phyloP scores from a whole-genome alignment of 1,284 basidiomycete genomes.

The Naganishia liquefaciens region DNA sequence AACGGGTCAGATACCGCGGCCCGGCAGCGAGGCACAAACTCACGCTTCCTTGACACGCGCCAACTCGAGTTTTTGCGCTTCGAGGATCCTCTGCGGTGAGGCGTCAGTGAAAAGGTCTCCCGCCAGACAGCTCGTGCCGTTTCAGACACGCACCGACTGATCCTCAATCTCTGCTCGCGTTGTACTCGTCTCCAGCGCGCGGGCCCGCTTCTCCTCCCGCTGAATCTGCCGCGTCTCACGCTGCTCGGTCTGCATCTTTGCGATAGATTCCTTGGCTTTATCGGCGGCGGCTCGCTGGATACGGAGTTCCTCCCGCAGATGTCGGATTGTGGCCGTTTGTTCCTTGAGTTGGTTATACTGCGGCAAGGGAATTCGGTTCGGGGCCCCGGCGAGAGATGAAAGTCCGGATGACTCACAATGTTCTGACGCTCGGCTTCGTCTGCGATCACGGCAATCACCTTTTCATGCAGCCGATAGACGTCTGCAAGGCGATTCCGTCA shows the following conservation, averaged over 20 bases:
- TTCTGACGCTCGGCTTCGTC: conserved; percentile 34
- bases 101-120: neutral
- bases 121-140: neutral
- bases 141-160: conserved; percentile 16
- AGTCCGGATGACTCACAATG: conserved; percentile 18
- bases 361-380: neutral
- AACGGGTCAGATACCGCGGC: neutral
- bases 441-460: conserved; percentile 27
- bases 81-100: conserved; percentile 19
- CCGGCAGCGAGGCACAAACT: neutral
- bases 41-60: conserved; percentile 31
- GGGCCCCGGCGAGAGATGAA: neutral
- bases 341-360: conserved; percentile 29
- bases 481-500: conserved; percentile 7
- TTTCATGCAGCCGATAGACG: conserved; percentile 31
- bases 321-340: conserved; percentile 20
- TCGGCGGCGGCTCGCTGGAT: conserved; percentile 21
- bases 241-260: conserved; percentile 22
- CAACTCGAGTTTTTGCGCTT: conserved; percentile 27
- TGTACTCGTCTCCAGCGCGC: conserved; percentile 18
- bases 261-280: conserved; percentile 16
- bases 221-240: conserved; percentile 18
- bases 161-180: conserved; percentile 26
- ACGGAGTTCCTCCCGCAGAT: conserved; percentile 8
- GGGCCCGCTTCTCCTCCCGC: conserved; percentile 30